Conservation (phyloP, 257 asterid genomes). For the Solanum habrochaites region DNA sequence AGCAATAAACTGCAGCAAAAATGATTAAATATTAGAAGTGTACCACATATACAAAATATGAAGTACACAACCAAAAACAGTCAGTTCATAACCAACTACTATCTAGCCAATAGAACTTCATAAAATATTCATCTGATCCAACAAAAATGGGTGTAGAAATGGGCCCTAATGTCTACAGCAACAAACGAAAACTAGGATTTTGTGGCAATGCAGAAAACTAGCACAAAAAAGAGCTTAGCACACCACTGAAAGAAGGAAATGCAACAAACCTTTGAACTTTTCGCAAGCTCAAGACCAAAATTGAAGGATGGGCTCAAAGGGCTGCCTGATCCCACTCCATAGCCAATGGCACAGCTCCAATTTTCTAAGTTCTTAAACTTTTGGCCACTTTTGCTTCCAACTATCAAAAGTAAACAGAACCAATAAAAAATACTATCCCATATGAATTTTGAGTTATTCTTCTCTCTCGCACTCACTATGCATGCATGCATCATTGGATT, state of each 20-base stretch:
- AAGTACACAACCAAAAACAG: neutral
- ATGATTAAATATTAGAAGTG: neutral
- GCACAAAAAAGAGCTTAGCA: neutral
- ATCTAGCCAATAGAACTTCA: neutral
- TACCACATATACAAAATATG: neutral
- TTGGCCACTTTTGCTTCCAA: constrained; percentile 48
- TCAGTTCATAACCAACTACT: neutral
- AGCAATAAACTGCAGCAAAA: constrained; percentile 71
- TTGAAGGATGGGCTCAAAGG: constrained; percentile 90
- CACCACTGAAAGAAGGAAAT: neutral
- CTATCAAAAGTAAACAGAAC: constrained; percentile 17
- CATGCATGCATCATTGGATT: neutral
- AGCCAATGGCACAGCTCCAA: constrained; percentile 92
- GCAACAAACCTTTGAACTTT: constrained; percentile 60
- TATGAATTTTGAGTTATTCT: neutral
- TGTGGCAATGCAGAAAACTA: neutral
- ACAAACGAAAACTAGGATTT: neutral
- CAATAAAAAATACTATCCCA: neutral
- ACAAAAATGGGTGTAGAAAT: neutral
- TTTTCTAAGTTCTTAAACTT: constrained; percentile 61
- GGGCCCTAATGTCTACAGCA: neutral
- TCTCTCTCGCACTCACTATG: neutral
- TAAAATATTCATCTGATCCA: neutral
- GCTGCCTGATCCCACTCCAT: constrained; percentile 87
- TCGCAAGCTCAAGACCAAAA: constrained; percentile 84